Evolutionary conservation across 2,329 filamentous ascomycete species (phyloP), one percentile per base, ranked within the genome.

Genomic region (Exophiala sp.): DNA sequence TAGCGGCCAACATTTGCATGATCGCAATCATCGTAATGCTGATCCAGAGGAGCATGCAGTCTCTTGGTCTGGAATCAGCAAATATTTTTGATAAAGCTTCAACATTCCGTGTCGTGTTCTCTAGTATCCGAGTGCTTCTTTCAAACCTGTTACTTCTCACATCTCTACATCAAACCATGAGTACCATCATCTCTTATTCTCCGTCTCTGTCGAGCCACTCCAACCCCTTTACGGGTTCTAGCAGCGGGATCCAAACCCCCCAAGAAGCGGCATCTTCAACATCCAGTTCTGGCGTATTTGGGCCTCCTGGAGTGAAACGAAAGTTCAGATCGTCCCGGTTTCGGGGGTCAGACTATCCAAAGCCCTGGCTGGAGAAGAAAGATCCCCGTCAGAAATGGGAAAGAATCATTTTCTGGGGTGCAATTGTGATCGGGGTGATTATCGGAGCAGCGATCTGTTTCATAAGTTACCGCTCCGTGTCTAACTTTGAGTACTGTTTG

Each of bases 331-430:
- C 50, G 11, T 52, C 50, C 14, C 16, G 50, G 4, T 47, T 46
- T 34, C 18, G 12, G 24, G 50, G 50, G 2, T 6, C 50, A 20
- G 50, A 52, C 14, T 52, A 52, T 20, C 50, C 90, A 67, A 87
- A 88, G 72, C 87, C 88, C 11, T 94, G 89, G 89, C 71, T 86
- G 34, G 72, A 80, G 16, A 85, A 84, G 66, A 83, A 76, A 52
- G 86, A 91, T 61, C 85, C 86, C 10, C 87, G 84, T 68, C 87
- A 91, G 77, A 92, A 90, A 74, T 94, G 88, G 88, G 84, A 89
- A 6, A 91, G 85, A n/a, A 24, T 32, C 21, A 43, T 43, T 6
- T 43, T 43, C 41, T 43, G 21, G 20, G 21, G n/a, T 8, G 24
- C 41, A n/a, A 8, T 42, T 42, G 43, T 34, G 51, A 58, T 52